A percentile compares a stretch with the other conserved stretches of the same genome.
Evolutionary conservation across 2,329 filamentous ascomycete genomes (phyloP).

Genomic region (Epichloe scottii): DNA sequence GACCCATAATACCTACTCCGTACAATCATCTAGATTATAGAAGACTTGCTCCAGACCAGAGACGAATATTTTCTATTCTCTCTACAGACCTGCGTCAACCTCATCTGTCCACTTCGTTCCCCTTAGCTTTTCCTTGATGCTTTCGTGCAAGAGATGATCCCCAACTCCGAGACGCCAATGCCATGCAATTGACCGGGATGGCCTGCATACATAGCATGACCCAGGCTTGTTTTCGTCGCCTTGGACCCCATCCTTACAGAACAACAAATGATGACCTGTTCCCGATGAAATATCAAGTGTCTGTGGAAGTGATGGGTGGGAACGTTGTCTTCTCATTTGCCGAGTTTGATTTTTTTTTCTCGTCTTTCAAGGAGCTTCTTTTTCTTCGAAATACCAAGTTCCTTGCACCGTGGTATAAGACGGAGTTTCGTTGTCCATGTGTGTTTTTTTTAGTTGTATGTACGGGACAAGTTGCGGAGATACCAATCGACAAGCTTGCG

Average conservation of each 20-base stretch:
- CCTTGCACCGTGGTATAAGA: background rate
- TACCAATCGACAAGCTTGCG: constrained; percentile 98
- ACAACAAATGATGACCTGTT: background rate
- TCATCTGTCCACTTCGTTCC: background rate
- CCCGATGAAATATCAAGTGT: background rate
- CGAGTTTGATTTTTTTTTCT: background rate
- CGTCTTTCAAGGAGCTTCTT: background rate
- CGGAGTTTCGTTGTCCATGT: background rate
- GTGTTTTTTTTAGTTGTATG: constrained; percentile 53
- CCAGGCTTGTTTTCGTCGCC: background rate
- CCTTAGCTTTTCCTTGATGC: background rate
- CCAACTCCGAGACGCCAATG: constrained; percentile 31
- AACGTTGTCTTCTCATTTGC: background rate
- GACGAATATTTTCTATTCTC: too few species aligned
- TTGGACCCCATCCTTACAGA: background rate
- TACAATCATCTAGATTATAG: too few species aligned
- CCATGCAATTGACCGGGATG: constrained; percentile 23
- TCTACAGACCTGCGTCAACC: background rate
- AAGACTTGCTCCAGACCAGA: too few species aligned
- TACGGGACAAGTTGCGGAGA: constrained; percentile 87
- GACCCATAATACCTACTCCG: too few species aligned
- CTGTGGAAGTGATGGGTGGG: background rate
- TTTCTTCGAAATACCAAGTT: background rate
- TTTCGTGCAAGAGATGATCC: constrained; percentile 8
- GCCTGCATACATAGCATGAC: constrained; percentile 14